These are phyloP conservation scores for Rosellinia necatrix DNA, from an alignment of 2,329 filamentous ascomycete species.

Conservation along the genomic window DNA sequence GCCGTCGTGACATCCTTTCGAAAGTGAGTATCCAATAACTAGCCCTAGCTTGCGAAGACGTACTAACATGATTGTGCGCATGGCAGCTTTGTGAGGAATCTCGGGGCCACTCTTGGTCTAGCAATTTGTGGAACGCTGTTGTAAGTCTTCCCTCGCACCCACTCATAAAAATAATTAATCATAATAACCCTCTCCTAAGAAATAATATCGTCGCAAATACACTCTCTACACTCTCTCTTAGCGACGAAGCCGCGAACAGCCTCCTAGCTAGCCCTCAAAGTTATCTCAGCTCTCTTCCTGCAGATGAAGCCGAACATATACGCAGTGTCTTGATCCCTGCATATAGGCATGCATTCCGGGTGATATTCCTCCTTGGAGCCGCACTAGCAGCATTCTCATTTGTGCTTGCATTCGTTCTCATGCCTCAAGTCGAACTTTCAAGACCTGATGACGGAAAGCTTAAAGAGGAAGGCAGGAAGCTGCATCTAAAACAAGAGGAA, in stretches of 20 bases:
- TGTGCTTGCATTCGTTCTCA: slow-evolving; percentile 44
- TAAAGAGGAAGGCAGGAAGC: slow-evolving; percentile 31
- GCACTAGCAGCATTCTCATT: slow-evolving; percentile 44
- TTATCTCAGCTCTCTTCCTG: slow-evolving; percentile 38
- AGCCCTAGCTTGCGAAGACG: background rate
- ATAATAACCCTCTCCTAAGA: slow-evolving; percentile 29
- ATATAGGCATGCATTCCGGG: slow-evolving; percentile 44
- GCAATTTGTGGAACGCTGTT: slow-evolving; percentile 47
- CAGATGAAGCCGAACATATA: slow-evolving; percentile 38
- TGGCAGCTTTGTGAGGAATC: slow-evolving; percentile 46
- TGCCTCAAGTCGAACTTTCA: slow-evolving; percentile 46
- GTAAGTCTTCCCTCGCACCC: slow-evolving; percentile 31
- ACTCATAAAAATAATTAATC: background rate
- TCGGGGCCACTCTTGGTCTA: slow-evolving; percentile 46
- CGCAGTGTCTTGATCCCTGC: slow-evolving; percentile 43
- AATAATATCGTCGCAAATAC: slow-evolving; percentile 45
- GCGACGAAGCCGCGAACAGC: slow-evolving; percentile 29
- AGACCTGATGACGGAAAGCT: slow-evolving; percentile 42
- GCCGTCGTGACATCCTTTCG: slow-evolving; percentile 50
- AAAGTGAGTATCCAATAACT: slow-evolving; percentile 40
- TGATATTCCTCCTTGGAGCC: slow-evolving; percentile 47
- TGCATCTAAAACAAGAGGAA: background rate
- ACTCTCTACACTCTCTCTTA: slow-evolving; percentile 36
- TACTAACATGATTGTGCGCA: background rate
- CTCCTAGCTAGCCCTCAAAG: slow-evolving; percentile 43